Conservation (phyloP, 164 flowering plant species). For the Echeveria elegans region DNA sequence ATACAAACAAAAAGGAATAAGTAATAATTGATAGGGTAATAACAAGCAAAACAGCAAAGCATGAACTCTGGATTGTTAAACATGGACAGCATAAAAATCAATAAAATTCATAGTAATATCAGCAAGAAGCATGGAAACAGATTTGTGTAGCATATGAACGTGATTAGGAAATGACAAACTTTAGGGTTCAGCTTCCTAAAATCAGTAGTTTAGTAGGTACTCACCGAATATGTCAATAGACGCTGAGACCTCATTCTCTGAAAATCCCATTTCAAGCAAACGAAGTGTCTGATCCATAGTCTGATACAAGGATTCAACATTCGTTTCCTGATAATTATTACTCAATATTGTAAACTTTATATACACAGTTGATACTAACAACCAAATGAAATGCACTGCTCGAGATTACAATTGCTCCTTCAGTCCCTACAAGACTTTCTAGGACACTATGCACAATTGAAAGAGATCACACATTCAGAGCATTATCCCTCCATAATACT, state of each 20-base stretch:
- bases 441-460: neutral
- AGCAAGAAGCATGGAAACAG: neutral
- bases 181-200: neutral
- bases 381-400: neutral
- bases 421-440: neutral
- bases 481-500: neutral
- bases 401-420: neutral
- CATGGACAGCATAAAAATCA: neutral
- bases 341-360: neutral
- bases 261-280: conserved; percentile 88
- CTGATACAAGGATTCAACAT: conserved; percentile 54
- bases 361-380: neutral
- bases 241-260: conserved; percentile 61
- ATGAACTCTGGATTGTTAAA: neutral
- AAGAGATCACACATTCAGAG: neutral
- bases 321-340: conserved; percentile 27
- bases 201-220: conserved; percentile 16
- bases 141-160: neutral
- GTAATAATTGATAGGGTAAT: neutral
- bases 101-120: neutral
- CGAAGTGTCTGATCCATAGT: conserved; percentile 72
- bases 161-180: neutral
- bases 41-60: conserved; percentile 3
- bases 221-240: conserved; percentile 76
- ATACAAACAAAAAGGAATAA: conserved; percentile 2